Base-by-base conservation (phyloP, 163 green algal genomes). In the Smithsoniella earleae region DNA sequence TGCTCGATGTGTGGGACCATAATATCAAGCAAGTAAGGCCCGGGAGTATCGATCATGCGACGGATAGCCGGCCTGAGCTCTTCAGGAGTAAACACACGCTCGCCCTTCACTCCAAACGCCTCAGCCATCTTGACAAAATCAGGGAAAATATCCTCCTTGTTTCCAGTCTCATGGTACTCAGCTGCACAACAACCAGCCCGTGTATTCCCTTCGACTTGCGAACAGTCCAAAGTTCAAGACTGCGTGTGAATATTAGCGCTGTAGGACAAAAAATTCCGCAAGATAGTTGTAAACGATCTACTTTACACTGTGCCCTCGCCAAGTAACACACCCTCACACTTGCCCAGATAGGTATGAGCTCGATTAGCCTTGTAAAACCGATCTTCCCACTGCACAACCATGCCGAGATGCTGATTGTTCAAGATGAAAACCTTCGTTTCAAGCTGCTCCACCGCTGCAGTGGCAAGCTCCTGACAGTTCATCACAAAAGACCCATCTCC, bases 321-420 rank as follows among this genome's bases (percentile, higher is more conserved):
- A n/a, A n/a, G n/a, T n/a, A n/a, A n/a, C n/a, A n/a, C n/a, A n/a
- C n/a, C n/a, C n/a, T n/a, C n/a, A n/a, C 79, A 74, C 43, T 87
- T 83, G 45, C 94, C 94, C 54, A 99, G 84, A 82, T 97, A 99
- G 0, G 94, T 99, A 84, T 99, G 94, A 2, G 90, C 94, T 44
- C 93, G 85, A 85, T 98, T 99, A 25, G 86, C 87, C 87, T 97
- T 96, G 89, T 99, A 99, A 81, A 99, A 98, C 54, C 94, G 83
- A 78, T 98, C 94, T 84, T 99, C 94, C 95, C 95, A 99, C 83
- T 96, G 91, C 79, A 98, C 87, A 25, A 99, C 95, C 95, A 99
- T 99, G 75, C 95, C 95, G 76, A 99, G 81, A 80, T 98, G 89
- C 86, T 98, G 93, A 86, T 98, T 99, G 88, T 99, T 99, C 16